Percentiles rank a stretch among this genome's conserved stretches.
Evolutionary conservation across 805 yeast species (phyloP).

Genomic region (Yueomyces sp.): DNA sequence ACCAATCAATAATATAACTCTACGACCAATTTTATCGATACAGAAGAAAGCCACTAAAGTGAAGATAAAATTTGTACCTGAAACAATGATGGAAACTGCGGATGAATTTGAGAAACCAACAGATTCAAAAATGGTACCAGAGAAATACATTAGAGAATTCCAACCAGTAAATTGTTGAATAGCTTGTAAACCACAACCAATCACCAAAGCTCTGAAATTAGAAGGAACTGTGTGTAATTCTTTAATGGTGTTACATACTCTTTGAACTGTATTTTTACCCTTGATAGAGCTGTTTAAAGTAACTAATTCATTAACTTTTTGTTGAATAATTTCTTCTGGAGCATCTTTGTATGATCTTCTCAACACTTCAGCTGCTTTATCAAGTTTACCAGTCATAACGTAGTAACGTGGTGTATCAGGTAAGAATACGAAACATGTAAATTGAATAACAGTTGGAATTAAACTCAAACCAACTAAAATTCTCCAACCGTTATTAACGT

Average conservation of each 20-base stretch:
- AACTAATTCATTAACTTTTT: conserved; percentile 54
- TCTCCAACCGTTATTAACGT: conserved; percentile 81
- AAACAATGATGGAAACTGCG: conserved; percentile 87
- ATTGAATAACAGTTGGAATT: conserved; percentile 74
- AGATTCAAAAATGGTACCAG: conserved; percentile 81
- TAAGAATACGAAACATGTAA: conserved; percentile 63
- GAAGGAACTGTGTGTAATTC: conserved; percentile 57
- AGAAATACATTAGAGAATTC: conserved; percentile 91
- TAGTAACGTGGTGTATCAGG: conserved; percentile 95
- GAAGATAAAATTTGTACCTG: conserved; percentile 87
- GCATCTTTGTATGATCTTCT: conserved; percentile 49
- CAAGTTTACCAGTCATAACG: conserved; percentile 53
- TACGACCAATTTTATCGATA: conserved; percentile 81
- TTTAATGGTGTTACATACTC: conserved; percentile 46
- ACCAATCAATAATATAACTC: conserved; percentile 65
- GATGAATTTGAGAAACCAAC: conserved; percentile 83
- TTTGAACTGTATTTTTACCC: conserved; percentile 34
- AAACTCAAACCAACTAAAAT: conserved; percentile 80
- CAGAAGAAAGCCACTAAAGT: conserved; percentile 76
- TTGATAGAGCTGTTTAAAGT: conserved; percentile 32
- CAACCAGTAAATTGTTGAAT: conserved; percentile 95
- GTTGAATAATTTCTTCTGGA: conserved; percentile 47
- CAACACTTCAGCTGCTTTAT: conserved; percentile 55
- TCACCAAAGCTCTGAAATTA: conserved; percentile 75
- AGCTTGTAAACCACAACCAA: conserved; percentile 90